Conservation (phyloP, 2,329 filamentous ascomycete species). For the Plenodomus biglobosus region DNA sequence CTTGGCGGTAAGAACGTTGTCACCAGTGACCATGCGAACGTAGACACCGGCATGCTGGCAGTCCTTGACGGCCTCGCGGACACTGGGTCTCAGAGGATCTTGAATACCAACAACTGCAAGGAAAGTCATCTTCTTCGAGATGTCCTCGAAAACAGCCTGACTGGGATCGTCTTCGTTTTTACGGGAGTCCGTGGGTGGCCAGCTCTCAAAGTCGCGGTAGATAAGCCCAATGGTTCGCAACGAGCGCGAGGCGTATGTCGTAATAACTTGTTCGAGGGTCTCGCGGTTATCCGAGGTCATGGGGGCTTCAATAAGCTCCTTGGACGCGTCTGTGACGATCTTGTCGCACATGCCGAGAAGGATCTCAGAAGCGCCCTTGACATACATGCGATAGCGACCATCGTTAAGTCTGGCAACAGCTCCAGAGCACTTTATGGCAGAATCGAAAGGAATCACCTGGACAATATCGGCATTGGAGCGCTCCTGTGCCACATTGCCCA, state of each 20-base stretch:
- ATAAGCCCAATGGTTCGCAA: slow-evolving; percentile 82
- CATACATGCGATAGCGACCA: slow-evolving; percentile 59
- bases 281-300: slow-evolving; percentile 61
- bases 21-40: slow-evolving; percentile 83
- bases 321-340: slow-evolving; percentile 62
- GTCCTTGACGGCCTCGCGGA: slow-evolving; percentile 69
- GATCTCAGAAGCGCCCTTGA: slow-evolving; percentile 57
- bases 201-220: slow-evolving; percentile 78
- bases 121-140: slow-evolving; percentile 74
- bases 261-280: slow-evolving; percentile 67
- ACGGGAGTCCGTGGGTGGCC: slow-evolving; percentile 69
- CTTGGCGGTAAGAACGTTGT: slow-evolving; percentile 77
- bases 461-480: slow-evolving; percentile 62
- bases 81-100: slow-evolving; percentile 74
- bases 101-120: slow-evolving; percentile 77
- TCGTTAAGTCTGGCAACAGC: slow-evolving; percentile 60
- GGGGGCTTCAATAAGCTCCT: slow-evolving; percentile 55
- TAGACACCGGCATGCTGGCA: slow-evolving; percentile 77
- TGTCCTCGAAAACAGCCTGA: slow-evolving; percentile 65
- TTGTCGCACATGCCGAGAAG: slow-evolving; percentile 51
- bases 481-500: slow-evolving; percentile 63
- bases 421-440: slow-evolving; percentile 69
- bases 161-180: slow-evolving; percentile 62
- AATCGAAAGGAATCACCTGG: slow-evolving; percentile 64
- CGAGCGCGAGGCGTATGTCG: slow-evolving; percentile 75